phyloP scores from a whole-genome alignment of 1,139 yeast species.

The Suhomyces yuchorum region DNA sequence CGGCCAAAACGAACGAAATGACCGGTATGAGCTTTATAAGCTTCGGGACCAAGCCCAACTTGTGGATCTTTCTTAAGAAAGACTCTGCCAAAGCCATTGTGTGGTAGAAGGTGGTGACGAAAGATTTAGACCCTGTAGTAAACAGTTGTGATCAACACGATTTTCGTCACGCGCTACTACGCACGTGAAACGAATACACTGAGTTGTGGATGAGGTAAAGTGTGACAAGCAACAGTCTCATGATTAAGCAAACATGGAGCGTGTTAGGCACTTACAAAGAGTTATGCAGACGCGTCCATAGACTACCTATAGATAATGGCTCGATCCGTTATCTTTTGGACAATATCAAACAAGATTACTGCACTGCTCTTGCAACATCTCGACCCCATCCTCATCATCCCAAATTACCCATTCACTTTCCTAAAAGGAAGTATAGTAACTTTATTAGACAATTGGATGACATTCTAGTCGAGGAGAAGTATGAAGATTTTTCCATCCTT shows the following conservation, averaged over 20 bases:
- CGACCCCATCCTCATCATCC: not conserved
- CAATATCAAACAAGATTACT: not conserved
- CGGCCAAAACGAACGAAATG: conserved; percentile 59
- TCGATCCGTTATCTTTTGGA: not conserved
- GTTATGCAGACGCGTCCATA: conserved; percentile 24
- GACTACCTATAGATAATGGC: conserved; percentile 30
- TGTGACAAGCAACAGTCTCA: not conserved
- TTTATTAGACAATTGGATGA: conserved; percentile 25
- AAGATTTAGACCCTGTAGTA: not conserved
- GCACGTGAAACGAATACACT: no score
- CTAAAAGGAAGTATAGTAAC: not conserved
- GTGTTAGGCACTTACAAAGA: conserved; percentile 12
- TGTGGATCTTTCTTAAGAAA: conserved; percentile 53
- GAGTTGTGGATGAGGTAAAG: no score
- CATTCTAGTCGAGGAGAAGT: conserved; percentile 33
- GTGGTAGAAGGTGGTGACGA: not conserved
- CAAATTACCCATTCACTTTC: not conserved
- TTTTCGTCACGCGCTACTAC: not conserved
- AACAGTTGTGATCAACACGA: not conserved
- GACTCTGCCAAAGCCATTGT: conserved; percentile 64
- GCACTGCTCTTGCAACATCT: not conserved
- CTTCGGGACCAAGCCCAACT: conserved; percentile 61
- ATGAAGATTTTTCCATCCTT: conserved; percentile 25
- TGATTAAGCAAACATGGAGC: conserved; percentile 54
- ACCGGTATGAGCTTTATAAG: conserved; percentile 59